Base-by-base conservation (phyloP, 164 flowering plant species). In the Annona squamosa region DNA sequence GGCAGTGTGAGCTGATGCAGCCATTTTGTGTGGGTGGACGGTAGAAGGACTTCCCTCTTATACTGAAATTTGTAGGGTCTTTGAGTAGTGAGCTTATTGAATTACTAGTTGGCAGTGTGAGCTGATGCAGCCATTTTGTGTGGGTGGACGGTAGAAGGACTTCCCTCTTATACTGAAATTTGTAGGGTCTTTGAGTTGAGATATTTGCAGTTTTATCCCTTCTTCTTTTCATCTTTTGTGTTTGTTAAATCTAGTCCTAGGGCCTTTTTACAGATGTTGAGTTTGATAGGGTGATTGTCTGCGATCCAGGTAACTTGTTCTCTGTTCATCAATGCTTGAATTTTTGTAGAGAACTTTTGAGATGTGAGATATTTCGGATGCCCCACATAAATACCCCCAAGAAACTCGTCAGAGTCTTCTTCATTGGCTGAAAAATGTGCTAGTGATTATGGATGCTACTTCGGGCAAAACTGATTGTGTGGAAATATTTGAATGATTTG, bases 31-130 rank as follows among this genome's bases (percentile, higher is more conserved):
- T 62, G 65, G 13, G n/a, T n/a, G n/a, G n/a, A n/a, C n/a, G n/a
- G 44, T 17, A 46, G 52, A 68, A 45, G 26, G 26, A 46, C 18
- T 46, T 4, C 46, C 70, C 45, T 65, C 43, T 4, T 46, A 10
- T 65, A 17, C 68, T 65, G 44, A 16, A 46, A 18, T 5, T 65
- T 65, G 16, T 17, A 43, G 16, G 68, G 5, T 41, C 42, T 42
- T 65, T 65, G 87, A 94, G 92, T 79, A 73, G 59, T 3, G 91
- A 90, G 65, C 91, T 94, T 48, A 70, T 91, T 66, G 87, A 80
- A 67, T 75, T 94, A 80, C 86, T 94, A 6, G 65, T 81, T 71
- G 78, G 82, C 70, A 73, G 69, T 69, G 72, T 76, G 42, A 19
- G 56, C 65, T 85, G 81, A 83, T 72, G n/a, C 41, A 4, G 45